Evolutionary conservation across 345 rosid species (phyloP), one percentile per base, ranked within the genome.

Genomic region (Populus ilicifolia): DNA sequence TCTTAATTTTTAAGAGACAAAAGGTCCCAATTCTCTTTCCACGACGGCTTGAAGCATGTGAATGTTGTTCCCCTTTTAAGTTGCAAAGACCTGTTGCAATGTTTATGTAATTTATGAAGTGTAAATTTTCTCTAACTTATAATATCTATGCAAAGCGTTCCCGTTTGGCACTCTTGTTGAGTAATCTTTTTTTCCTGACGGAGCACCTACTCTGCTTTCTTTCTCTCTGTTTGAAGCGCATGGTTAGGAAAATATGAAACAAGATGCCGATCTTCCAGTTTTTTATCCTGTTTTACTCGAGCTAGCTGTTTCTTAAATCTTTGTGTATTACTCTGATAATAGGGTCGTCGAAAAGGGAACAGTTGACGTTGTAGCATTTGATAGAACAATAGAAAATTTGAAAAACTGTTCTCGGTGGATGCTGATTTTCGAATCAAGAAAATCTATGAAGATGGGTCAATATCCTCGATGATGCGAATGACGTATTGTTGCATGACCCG

Each of bases 71-170:
- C 72, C 64, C 73, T 84, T 84, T 69, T 50, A 71, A 80, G 74
- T 71, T 79, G 72, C 76, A 76, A 81, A 72, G 76, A 69, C 85
- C 72, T 67, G 82, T 76, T 81, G 79, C 77, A 46, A 6, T 79
- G 80, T 79, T 73, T 77, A 70, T 73, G 77, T 81, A 78, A 85
- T 83, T 62, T 83, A 78, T 87, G 65, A 83, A 86, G 78, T 89
- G 92, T 89, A 89, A 87, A 89, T 89, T 69, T 86, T 63, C 70
- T 83, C 86, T 89, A 85, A 85, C 74, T 85, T 87, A 85, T 74
- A 33, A 54, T 56, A 65, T 84, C 74, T 78, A 80, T 78, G 74
- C 77, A 73, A 82, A 79, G 48, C 50, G 73, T 81, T 79, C 25
- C 78, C 69, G 6, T 59, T 27, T 59, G 54, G 74, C 21, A 64